Base-by-base conservation (phyloP, 208 protist species). In the Trypanosoma theileri region DNA sequence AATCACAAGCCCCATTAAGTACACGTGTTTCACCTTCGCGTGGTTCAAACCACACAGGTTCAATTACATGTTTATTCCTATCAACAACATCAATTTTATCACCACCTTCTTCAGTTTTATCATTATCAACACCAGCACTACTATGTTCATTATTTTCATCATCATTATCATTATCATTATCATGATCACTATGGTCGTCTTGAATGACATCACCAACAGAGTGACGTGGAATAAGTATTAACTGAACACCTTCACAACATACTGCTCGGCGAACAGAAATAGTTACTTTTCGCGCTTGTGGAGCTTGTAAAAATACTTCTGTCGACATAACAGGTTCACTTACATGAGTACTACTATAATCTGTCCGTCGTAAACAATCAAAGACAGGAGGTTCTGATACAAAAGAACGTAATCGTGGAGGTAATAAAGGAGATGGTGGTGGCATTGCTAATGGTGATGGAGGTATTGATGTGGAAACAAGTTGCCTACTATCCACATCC, bases 1-100 rank as follows among this genome's bases (percentile, higher is more conserved):
- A 46, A 50, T 61, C 52, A 26, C 66, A 72, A 44, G 60, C 57
- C n/a, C 45, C 75, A 52, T 35, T 40, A 28, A 71, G 14, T 46
- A 71, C 58, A 54, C 65, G 64, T 42, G 50, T 69, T 16, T 57
- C 67, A 44, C 62, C 75, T n/a, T 77, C 75, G 55, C 48, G 64
- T 35, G 75, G 75, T 41, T 70, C 70, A 66, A 72, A 73, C 31
- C 75, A 75, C 14, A 67, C 56, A 13, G 64, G 35, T 41, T 65
- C 40, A 26, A 50, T 71, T 48, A 7, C 22, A 19, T 51, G 45
- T 14, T 46, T 57, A 21, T 46, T 65, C 3, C 72, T 51, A 40
- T 58, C 50, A 17, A 19, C 64, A 40, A 48, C 45, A 24, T 77
- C 66, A 57, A 65, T 59, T 35, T 66, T 66, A 40, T n/a, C 72